These are phyloP conservation scores for Curvularia verruculosa DNA, from an alignment of 2,329 filamentous ascomycete genomes.

Conservation along the genomic window DNA sequence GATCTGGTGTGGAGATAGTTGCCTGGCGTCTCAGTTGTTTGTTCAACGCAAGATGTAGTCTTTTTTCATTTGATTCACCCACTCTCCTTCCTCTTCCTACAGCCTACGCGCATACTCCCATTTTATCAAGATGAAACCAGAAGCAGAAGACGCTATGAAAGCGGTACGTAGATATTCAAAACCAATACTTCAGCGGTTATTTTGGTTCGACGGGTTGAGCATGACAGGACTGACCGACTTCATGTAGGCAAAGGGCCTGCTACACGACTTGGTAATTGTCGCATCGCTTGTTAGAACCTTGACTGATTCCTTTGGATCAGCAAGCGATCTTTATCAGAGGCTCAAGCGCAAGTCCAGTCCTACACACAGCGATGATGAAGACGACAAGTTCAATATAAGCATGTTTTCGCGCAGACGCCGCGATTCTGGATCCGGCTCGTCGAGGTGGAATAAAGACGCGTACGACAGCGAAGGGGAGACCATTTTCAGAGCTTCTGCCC, in stretches of 20 bases:
- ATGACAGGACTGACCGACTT: constrained; percentile 6
- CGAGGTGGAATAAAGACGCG: constrained; percentile 22
- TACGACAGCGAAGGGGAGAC: constrained; percentile 40
- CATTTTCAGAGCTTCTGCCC: constrained; percentile 30
- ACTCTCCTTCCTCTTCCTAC: not conserved
- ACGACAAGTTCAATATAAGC: constrained; percentile 7
- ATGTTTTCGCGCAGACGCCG: constrained; percentile 15
- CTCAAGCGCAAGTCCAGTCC: constrained; percentile 31
- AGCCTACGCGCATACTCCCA: not conserved
- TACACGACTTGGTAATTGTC: constrained; percentile 35
- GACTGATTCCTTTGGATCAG: constrained; percentile 40
- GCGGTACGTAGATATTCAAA: constrained; percentile 12
- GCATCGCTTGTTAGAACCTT: constrained; percentile 40
- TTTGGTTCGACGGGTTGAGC: not conserved
- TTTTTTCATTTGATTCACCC: constrained; percentile 2
- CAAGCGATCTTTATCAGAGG: constrained; percentile 39
- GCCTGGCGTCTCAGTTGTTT: constrained; percentile 13
- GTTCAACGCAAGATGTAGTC: constrained; percentile 4
- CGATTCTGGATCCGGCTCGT: constrained; percentile 26
- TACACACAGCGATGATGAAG: constrained; percentile 22
- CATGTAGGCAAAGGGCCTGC: constrained; percentile 32
- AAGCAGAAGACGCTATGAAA: constrained; percentile 24
- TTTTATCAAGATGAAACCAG: constrained; percentile 22
- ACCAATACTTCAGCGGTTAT: not conserved
- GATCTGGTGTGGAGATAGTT: constrained; percentile 14